Evolutionary conservation across 1,139 yeast species (phyloP).

Genomic region (Candida freyschussii): DNA sequence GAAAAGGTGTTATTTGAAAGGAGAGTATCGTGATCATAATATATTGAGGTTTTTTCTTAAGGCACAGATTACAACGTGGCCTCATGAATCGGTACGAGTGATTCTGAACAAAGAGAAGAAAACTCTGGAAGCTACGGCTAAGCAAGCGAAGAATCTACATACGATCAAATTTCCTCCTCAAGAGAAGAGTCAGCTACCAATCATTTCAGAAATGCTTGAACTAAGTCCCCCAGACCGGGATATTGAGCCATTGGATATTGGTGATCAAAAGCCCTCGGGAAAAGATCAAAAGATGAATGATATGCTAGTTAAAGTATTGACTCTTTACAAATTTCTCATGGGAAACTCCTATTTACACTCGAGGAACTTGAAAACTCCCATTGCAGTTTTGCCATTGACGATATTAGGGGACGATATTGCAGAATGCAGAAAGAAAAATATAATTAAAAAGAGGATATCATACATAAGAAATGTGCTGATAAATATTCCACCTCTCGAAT

Average conservation of each 20-base stretch:
- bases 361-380: conserved; percentile 15
- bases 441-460: conserved; percentile 19
- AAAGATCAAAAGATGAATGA: conserved; percentile 10
- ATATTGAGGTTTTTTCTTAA: conserved; percentile 17
- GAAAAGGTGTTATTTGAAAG: conserved; percentile 17
- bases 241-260: conserved; percentile 7
- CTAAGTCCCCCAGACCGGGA: not conserved
- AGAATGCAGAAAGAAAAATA: conserved; percentile 17
- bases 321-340: conserved; percentile 16
- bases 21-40: conserved; percentile 18
- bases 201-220: conserved; percentile 4
- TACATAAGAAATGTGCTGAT: conserved; percentile 17
- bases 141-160: conserved; percentile 5
- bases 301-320: conserved; percentile 19
- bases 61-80: conserved; percentile 20
- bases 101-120: conserved; percentile 10
- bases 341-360: conserved; percentile 12
- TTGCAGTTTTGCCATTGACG: conserved; percentile 19
- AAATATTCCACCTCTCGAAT: conserved; percentile 21
- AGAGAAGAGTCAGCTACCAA: conserved; percentile 12
- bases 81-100: conserved; percentile 13
- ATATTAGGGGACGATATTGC: conserved; percentile 22
- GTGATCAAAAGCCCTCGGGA: conserved; percentile 1
- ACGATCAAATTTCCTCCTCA: conserved; percentile 11
- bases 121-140: conserved; percentile 9